These are phyloP conservation scores for Geranium brycei DNA, from an alignment of 345 rosid species.

Conservation along the genomic window DNA sequence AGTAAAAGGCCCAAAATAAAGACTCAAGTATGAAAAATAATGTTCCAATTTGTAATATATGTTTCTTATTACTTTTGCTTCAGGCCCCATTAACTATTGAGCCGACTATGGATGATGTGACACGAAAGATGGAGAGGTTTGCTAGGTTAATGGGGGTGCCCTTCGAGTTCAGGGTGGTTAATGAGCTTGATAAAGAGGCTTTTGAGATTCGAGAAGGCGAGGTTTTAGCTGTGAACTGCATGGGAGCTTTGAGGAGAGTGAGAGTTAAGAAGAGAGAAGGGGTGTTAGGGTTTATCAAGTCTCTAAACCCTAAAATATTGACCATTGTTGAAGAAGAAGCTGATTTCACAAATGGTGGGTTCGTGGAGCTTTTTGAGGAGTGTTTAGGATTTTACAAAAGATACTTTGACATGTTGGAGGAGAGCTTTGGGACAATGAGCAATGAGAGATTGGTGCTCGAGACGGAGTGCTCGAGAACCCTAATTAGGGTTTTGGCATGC, in stretches of 20 bases:
- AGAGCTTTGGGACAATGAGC: slow-evolving; percentile 47
- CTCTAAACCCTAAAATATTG: slow-evolving; percentile 35
- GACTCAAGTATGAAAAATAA: too few species aligned
- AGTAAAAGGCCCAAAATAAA: too few species aligned
- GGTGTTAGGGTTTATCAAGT: slow-evolving; percentile 28
- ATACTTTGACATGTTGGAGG: slow-evolving; percentile 64
- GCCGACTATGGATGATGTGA: slow-evolving; percentile 37
- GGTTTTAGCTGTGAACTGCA: slow-evolving; percentile 51
- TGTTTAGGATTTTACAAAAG: slow-evolving; percentile 46
- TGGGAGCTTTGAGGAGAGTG: slow-evolving; percentile 41
- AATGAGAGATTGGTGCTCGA: slow-evolving; percentile 61
- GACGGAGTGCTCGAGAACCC: slow-evolving; percentile 53
- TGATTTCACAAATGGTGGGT: slow-evolving; percentile 45
- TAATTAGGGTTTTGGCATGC: slow-evolving; percentile 63
- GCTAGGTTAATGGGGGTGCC: slow-evolving; percentile 80
- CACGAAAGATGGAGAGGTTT: slow-evolving; percentile 70
- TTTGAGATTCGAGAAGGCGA: slow-evolving; percentile 40
- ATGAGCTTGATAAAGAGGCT: slow-evolving; percentile 28
- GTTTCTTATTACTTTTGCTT: too few species aligned
- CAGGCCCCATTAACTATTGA: too few species aligned
- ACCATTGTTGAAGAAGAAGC: slow-evolving; percentile 74
- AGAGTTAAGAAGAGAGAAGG: slow-evolving; percentile 27
- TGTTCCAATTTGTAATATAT: too few species aligned
- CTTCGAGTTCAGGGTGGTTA: slow-evolving; percentile 44
- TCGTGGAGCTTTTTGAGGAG: slow-evolving; percentile 59